These are phyloP conservation scores for Fagopyrum homotropicum DNA, from an alignment of 148 eudicot species.

Conservation along the genomic window DNA sequence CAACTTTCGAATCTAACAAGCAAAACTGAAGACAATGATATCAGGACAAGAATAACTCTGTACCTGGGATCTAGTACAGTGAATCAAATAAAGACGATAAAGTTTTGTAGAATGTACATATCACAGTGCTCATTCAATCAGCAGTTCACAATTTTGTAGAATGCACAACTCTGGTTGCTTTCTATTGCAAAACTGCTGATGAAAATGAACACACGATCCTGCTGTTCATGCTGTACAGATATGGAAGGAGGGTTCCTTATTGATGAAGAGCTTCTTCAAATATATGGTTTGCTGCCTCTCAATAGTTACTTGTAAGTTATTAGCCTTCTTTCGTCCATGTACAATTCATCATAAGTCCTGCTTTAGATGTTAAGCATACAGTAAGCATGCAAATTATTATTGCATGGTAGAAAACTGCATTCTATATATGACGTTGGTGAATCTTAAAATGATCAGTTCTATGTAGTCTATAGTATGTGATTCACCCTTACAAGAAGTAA, in stretches of 20 bases:
- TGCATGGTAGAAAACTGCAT: neutral
- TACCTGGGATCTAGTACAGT: neutral
- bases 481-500: neutral
- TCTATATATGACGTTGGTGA: neutral
- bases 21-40: neutral
- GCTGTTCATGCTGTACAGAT: constrained; percentile 9
- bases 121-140: neutral
- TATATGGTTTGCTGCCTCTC: constrained; percentile 1
- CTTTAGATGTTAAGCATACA: neutral
- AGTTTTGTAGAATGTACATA: neutral
- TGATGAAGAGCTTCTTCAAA: constrained; percentile 7
- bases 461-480: neutral
- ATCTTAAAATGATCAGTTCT: neutral
- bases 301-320: neutral
- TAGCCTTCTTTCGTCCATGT: neutral
- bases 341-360: constrained; percentile 1
- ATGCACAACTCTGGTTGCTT: neutral
- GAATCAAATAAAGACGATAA: neutral
- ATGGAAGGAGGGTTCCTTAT: neutral
- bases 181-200: neutral
- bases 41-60: neutral
- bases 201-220: constrained; percentile 4
- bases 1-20: neutral
- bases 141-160: neutral
- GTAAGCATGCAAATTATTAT: neutral